phyloP scores from a whole-genome alignment of 768 basidiomycete genomes.

The Termitomyces bulborhizus region DNA sequence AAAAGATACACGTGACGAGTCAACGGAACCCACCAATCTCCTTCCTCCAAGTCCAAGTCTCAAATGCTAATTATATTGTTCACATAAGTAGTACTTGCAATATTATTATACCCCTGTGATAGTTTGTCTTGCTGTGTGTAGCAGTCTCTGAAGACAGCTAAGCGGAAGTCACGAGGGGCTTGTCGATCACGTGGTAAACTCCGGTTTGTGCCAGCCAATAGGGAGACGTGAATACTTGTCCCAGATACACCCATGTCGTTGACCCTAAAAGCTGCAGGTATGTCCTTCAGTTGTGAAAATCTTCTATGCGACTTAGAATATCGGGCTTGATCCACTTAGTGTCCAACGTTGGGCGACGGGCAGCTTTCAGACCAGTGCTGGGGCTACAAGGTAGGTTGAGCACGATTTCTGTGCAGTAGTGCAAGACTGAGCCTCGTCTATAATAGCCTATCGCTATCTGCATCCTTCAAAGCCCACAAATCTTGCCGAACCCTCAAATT shows the following conservation, averaged over 20 bases:
- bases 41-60: not conserved
- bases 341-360: slow-evolving; percentile 34
- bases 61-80: not conserved
- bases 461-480: slow-evolving; percentile 43
- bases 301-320: not conserved
- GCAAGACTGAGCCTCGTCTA: slow-evolving; percentile 13
- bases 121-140: not conserved
- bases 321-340: slow-evolving; percentile 17
- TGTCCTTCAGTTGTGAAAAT: slow-evolving; percentile 6
- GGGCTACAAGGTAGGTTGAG: slow-evolving; percentile 33
- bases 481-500: slow-evolving; percentile 30
- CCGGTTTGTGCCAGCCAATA: slow-evolving; percentile 23
- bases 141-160: not conserved
- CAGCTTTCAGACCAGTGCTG: slow-evolving; percentile 37
- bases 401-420: not conserved
- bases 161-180: not conserved
- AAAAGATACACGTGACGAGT: not conserved
- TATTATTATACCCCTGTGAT: not conserved
- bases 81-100: not conserved
- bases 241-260: slow-evolving; percentile 40
- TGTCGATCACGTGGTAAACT: slow-evolving; percentile 9
- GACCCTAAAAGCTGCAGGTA: slow-evolving; percentile 31
- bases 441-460: slow-evolving; percentile 45
- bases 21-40: not conserved
- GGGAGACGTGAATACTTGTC: slow-evolving; percentile 16